phyloP scores from a whole-genome alignment of 345 rosid genomes.

The Salix exigua region DNA sequence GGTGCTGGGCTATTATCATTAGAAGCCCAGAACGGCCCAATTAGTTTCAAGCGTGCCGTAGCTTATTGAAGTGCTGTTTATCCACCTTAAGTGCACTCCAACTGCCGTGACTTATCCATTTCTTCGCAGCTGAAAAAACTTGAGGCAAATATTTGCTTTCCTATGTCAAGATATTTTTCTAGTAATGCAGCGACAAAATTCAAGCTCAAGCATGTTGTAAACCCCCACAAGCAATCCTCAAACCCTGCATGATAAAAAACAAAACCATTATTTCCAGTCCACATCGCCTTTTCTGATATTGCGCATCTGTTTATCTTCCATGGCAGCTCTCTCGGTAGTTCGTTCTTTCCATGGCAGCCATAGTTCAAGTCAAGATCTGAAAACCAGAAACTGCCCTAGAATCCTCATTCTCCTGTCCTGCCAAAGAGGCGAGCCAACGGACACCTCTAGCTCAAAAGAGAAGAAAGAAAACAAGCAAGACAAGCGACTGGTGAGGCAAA shows the following conservation, averaged over 20 bases:
- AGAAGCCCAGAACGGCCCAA: no score
- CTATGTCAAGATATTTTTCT: neutral
- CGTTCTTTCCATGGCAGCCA: slow-evolving; percentile 12
- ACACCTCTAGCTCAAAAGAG: slow-evolving; percentile 12
- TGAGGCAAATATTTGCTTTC: neutral
- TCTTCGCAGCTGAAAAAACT: neutral
- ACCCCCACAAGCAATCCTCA: neutral
- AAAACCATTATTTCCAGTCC: neutral
- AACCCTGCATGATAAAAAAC: neutral
- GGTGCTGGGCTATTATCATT: no score
- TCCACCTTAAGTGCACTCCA: no score
- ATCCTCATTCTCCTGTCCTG: slow-evolving; percentile 14
- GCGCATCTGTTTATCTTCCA: slow-evolving; percentile 1
- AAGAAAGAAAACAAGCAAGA: slow-evolving; percentile 29
- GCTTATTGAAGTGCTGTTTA: no score
- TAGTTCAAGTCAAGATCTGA: slow-evolving; percentile 11
- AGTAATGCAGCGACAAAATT: neutral
- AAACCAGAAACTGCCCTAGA: slow-evolving; percentile 13
- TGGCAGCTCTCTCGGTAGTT: slow-evolving; percentile 40
- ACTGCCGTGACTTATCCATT: neutral
- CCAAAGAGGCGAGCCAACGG: slow-evolving; percentile 23
- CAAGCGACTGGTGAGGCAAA: slow-evolving; percentile 7
- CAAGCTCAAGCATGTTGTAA: neutral
- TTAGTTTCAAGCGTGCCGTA: no score
- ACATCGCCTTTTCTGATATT: neutral